phyloP scores from a whole-genome alignment of 1,284 basidiomycete species.

The Mrakiaceae sp. region DNA sequence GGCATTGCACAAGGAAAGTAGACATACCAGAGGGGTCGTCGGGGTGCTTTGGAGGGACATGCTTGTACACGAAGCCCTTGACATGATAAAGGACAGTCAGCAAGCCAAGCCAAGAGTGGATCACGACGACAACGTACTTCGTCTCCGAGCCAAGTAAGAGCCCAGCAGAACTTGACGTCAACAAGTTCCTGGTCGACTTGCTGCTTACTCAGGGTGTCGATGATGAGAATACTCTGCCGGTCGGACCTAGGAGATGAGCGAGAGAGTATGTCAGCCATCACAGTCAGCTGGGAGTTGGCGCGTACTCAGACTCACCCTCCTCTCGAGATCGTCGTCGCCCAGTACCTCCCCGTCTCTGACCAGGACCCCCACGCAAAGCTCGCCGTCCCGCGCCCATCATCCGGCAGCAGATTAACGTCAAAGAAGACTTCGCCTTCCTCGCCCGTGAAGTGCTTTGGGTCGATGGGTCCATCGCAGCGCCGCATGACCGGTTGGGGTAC shows the following conservation, averaged over 20 bases:
- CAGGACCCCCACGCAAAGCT: neutral
- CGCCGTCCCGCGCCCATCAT: slow-evolving; percentile 1
- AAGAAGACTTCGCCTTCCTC: slow-evolving; percentile 15
- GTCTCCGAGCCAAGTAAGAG: slow-evolving; percentile 11
- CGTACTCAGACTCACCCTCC: neutral
- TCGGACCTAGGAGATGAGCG: slow-evolving; percentile 1
- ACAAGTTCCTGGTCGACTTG: slow-evolving; percentile 10
- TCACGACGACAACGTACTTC: neutral
- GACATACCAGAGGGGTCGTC: slow-evolving; percentile 7
- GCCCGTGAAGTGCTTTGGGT: neutral
- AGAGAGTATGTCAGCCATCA: neutral
- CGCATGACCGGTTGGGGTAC: slow-evolving; percentile 3
- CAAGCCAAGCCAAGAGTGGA: neutral
- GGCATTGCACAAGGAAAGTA: neutral
- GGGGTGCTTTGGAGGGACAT: slow-evolving; percentile 4
- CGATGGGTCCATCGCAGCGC: neutral
- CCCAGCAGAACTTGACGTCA: slow-evolving; percentile 17
- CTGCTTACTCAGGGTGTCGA: slow-evolving; percentile 3
- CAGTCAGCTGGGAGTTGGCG: neutral
- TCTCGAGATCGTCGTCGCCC: slow-evolving; percentile 4
- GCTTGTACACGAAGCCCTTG: slow-evolving; percentile 15
- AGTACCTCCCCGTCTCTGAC: slow-evolving; percentile 8
- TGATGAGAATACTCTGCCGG: slow-evolving; percentile 11
- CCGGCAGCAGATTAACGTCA: slow-evolving; percentile 5
- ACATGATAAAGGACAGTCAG: neutral